Percentiles rank a stretch among this genome's conserved stretches.
Evolutionary conservation across 345 rosid species (phyloP).

Genomic region (Bruguiera gymnorhiza): DNA sequence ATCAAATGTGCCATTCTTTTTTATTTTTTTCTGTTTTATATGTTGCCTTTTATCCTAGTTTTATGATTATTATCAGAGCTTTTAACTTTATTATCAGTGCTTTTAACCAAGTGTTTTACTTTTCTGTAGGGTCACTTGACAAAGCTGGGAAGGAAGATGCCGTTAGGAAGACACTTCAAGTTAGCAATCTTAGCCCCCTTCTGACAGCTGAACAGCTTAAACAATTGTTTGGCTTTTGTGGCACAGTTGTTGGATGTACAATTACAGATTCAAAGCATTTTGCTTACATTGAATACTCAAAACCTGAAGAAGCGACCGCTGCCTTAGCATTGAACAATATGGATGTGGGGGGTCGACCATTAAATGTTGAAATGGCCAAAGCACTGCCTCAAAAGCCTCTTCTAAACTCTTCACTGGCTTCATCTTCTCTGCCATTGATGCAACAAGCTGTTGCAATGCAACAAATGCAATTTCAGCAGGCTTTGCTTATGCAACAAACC

Average conservation of each 20-base stretch:
- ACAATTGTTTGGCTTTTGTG: constrained; percentile 90
- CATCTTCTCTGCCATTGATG: constrained; percentile 93
- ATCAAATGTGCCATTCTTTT: neutral
- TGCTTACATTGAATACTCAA: constrained; percentile 85
- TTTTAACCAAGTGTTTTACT: constrained; percentile 12
- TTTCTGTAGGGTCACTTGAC: constrained; percentile 52
- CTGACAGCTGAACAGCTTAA: constrained; percentile 87
- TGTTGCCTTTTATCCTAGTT: neutral
- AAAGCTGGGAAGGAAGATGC: constrained; percentile 53
- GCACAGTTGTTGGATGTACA: constrained; percentile 75
- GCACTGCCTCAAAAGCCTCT: constrained; percentile 73
- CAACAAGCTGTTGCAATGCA: constrained; percentile 99
- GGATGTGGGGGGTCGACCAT: constrained; percentile 90
- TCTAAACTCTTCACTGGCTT: constrained; percentile 43
- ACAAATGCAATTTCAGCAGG: constrained; percentile 98
- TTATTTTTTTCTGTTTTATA: neutral
- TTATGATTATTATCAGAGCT: neutral
- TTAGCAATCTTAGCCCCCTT: constrained; percentile 93
- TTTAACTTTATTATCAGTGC: constrained; percentile 7
- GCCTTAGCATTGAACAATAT: constrained; percentile 85
- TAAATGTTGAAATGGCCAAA: constrained; percentile 97
- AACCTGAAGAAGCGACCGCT: constrained; percentile 89
- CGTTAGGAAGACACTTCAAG: constrained; percentile 82
- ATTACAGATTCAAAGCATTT: constrained; percentile 85
- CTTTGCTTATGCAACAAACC: constrained; percentile 93